Evolutionary conservation across 805 yeast genomes (phyloP).

Genomic region (Metschnikowia noctiluminum): DNA sequence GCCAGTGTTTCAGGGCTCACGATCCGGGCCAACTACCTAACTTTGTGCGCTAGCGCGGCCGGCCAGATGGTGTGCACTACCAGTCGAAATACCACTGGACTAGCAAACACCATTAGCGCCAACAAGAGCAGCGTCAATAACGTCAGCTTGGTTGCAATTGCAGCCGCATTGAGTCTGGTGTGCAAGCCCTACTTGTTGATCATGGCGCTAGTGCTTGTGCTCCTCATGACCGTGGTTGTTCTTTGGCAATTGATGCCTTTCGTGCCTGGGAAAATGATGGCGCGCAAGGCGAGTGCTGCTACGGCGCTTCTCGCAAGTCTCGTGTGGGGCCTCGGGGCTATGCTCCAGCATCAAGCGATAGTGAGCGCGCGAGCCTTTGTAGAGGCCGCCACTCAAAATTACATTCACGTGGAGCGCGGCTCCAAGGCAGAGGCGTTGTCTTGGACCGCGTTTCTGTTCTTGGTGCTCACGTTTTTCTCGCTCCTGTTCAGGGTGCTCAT

Average conservation of each 20-base stretch:
- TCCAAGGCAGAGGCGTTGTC: slow-evolving; percentile 53
- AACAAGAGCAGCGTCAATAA: slow-evolving; percentile 30
- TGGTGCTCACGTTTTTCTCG: slow-evolving; percentile 32
- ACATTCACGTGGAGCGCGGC: slow-evolving; percentile 45
- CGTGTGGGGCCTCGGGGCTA: slow-evolving; percentile 63
- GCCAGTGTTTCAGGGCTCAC: slow-evolving; percentile 36
- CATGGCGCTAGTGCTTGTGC: slow-evolving; percentile 43
- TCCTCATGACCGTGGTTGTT: slow-evolving; percentile 39
- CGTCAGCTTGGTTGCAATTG: slow-evolving; percentile 46
- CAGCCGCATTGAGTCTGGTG: slow-evolving; percentile 41
- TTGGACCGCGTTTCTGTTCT: slow-evolving; percentile 57
- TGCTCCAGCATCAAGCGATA: slow-evolving; percentile 59
- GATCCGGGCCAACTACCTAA: slow-evolving; percentile 54
- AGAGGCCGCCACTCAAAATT: slow-evolving; percentile 48
- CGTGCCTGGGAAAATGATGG: slow-evolving; percentile 42
- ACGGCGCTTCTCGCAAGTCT: slow-evolving; percentile 19
- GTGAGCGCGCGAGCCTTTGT: slow-evolving; percentile 43
- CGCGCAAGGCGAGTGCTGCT: slow-evolving; percentile 33
- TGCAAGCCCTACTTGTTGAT: slow-evolving; percentile 56
- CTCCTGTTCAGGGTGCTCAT: slow-evolving; percentile 9
- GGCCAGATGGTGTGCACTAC: slow-evolving; percentile 36
- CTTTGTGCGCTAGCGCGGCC: slow-evolving; percentile 47
- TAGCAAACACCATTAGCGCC: slow-evolving; percentile 12
- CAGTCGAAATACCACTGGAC: slow-evolving; percentile 22
- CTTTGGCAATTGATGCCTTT: slow-evolving; percentile 47